Evolutionary conservation across 2,329 filamentous ascomycete species (phyloP), one percentile per base, ranked within the genome.

Genomic region (Graphilbum sp.): DNA sequence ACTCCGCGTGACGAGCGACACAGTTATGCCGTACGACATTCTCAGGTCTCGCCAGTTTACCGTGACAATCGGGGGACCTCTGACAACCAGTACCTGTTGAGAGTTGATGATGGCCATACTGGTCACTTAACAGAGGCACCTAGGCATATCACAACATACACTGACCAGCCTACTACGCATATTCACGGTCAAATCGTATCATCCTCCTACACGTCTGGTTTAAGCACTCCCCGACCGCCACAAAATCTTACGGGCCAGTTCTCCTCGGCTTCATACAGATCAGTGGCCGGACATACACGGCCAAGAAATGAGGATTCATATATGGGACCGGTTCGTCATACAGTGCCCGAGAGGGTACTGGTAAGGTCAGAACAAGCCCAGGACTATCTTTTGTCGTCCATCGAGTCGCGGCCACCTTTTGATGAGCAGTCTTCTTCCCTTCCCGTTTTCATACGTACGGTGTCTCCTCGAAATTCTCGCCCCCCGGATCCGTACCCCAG

Each of bases 321-420:
- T 29, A 10, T 16, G 31, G 39, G 35, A 10, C 5, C 18, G 23
- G 34, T 19, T 7, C 31, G 29, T 16, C 31, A 30, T 10, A 29
- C 27, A 15, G 15, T n/a, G 2, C 15, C 31, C 8, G 37, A 37
- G 17, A 39, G 38, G 20, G 17, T 20, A 32, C 18, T 34, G 30
- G 39, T 45, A 20, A 39, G 39, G 27, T 37, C 43, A 5, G 33
- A 42, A 7, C 38, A 54, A 35, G 51, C 52, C 21, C 57, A 60
- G 45, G 64, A 69, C 30, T 54, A 61, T 46, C 49, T 65, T 42
- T 55, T 68, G 13, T 61, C 49, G 9, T 69, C 64, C 7, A 60
- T 67, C 45, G 66, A 68, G 44, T 57, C 59, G 17, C 46, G 37
- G 7, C 64, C 62, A 25, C 61, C 61, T 5, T 46, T 52, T 19